Evolutionary conservation across 2,329 filamentous ascomycete species (phyloP).

Genomic region (Talaromyces funiculosus): DNA sequence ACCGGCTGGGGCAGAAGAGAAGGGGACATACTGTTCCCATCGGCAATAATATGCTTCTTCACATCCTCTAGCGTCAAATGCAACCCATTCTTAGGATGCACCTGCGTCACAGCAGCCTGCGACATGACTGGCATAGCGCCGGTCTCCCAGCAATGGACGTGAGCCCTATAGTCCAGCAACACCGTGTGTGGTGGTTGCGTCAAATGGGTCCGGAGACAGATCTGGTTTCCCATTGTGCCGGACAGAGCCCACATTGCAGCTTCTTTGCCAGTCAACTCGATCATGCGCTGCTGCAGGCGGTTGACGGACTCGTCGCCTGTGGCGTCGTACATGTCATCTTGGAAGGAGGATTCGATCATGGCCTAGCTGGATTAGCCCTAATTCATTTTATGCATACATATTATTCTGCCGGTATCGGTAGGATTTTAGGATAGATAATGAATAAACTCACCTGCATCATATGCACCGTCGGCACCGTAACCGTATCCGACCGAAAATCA

Average conservation of each 20-base stretch:
- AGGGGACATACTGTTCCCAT: conserved; percentile 22
- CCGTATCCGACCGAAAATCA: conserved; percentile 26
- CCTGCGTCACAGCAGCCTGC: conserved; percentile 26
- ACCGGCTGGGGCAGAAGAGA: too few species aligned
- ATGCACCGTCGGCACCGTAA: conserved; percentile 23
- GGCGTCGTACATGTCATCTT: conserved; percentile 33
- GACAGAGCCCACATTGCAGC: conserved; percentile 30
- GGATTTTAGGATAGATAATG: neutral
- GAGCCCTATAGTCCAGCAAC: conserved; percentile 29
- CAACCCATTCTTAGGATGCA: conserved; percentile 28
- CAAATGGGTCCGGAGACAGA: conserved; percentile 30
- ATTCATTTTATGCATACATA: neutral
- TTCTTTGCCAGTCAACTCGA: conserved; percentile 29
- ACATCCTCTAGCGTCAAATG: conserved; percentile 33
- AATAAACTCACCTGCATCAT: conserved; percentile 22
- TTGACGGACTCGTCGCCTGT: conserved; percentile 24
- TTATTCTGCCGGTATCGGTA: neutral
- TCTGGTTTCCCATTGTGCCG: conserved; percentile 39
- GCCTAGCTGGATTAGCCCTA: conserved; percentile 18
- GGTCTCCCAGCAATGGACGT: conserved; percentile 30
- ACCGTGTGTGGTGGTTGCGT: conserved; percentile 31
- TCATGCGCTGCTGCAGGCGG: conserved; percentile 26
- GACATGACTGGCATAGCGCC: conserved; percentile 27
- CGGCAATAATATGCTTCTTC: conserved; percentile 22
- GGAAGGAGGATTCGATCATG: conserved; percentile 28